These are phyloP conservation scores for Penicillium sp. DNA, from an alignment of 2,329 filamentous ascomycete genomes.

Conservation along the genomic window DNA sequence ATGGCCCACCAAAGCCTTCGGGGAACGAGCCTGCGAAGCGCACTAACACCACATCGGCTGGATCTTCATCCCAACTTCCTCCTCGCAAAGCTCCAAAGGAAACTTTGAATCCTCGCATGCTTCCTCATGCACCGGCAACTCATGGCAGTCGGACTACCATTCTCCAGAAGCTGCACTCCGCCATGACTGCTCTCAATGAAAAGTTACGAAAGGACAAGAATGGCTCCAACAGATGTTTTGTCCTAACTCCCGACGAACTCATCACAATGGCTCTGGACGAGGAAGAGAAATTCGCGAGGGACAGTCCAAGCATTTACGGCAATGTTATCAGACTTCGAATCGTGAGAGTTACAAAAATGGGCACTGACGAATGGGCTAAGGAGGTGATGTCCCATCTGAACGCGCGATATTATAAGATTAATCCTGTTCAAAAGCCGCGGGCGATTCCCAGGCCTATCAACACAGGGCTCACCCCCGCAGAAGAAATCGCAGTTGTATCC, in stretches of 20 bases:
- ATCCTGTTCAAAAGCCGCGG: conserved; percentile 33
- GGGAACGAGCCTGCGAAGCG: neutral
- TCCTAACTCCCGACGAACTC: conserved; percentile 47
- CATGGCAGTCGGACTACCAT: conserved; percentile 45
- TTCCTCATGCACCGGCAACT: conserved; percentile 45
- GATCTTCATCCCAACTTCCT: conserved; percentile 15
- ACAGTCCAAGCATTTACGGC: conserved; percentile 69
- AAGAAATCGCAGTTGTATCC: conserved; percentile 67
- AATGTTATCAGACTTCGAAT: conserved; percentile 84
- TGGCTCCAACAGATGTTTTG: conserved; percentile 32
- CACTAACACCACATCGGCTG: neutral
- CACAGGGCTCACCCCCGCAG: conserved; percentile 65
- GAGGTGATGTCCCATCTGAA: conserved; percentile 53
- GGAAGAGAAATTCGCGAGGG: conserved; percentile 71
- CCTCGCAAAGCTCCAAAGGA: conserved; percentile 41
- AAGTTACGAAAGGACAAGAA: conserved; percentile 36
- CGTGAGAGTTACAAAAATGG: conserved; percentile 73
- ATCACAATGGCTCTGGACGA: conserved; percentile 55
- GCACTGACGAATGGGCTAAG: conserved; percentile 67
- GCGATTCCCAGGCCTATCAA: conserved; percentile 55
- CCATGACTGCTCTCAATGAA: conserved; percentile 45
- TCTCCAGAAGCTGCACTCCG: conserved; percentile 45
- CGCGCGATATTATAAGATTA: conserved; percentile 37
- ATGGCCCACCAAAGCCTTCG: neutral
- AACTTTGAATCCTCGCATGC: conserved; percentile 47